Conservation (phyloP, 768 basidiomycete genomes). For the Dioszegia crocea region DNA sequence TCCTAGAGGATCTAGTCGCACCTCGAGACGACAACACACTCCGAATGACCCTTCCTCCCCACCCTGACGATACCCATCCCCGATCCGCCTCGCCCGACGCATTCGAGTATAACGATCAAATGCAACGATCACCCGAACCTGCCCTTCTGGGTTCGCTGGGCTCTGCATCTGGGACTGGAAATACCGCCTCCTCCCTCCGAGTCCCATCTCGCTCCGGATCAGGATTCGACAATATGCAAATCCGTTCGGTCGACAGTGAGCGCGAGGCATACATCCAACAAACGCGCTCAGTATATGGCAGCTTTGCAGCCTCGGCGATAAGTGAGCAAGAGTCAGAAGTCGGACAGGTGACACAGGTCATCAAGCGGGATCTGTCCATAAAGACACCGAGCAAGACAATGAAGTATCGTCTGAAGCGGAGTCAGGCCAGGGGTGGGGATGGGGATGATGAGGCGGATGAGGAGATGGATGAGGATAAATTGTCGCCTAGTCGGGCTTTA, state of each 20-base stretch:
- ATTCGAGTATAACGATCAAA: slow-evolving; percentile 7
- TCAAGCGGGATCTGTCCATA: slow-evolving; percentile 33
- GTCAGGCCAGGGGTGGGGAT: too few relatives aligned
- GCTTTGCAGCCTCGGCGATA: slow-evolving; percentile 22
- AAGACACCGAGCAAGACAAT: slow-evolving; percentile 16
- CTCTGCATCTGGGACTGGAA: background rate
- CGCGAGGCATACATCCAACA: slow-evolving; percentile 6
- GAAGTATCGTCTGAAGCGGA: background rate
- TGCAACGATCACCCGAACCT: background rate
- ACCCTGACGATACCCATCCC: background rate
- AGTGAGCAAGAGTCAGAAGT: slow-evolving; percentile 38
- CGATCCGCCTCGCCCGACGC: background rate
- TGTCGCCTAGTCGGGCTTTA: slow-evolving; percentile 8
- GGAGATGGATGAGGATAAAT: background rate
- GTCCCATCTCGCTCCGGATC: slow-evolving; percentile 2
- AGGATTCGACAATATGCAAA: background rate
- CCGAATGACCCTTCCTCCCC: background rate
- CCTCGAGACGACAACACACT: slow-evolving; percentile 13
- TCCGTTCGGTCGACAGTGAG: slow-evolving; percentile 8
- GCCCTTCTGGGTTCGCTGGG: background rate
- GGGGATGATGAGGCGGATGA: background rate
- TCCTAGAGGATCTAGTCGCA: slow-evolving; percentile 19
- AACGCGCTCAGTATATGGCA: slow-evolving; percentile 10
- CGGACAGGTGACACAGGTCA: slow-evolving; percentile 32
- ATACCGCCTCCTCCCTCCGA: slow-evolving; percentile 4